phyloP scores from a whole-genome alignment of 441 rosid species.

The Populus hybrid region DNA sequence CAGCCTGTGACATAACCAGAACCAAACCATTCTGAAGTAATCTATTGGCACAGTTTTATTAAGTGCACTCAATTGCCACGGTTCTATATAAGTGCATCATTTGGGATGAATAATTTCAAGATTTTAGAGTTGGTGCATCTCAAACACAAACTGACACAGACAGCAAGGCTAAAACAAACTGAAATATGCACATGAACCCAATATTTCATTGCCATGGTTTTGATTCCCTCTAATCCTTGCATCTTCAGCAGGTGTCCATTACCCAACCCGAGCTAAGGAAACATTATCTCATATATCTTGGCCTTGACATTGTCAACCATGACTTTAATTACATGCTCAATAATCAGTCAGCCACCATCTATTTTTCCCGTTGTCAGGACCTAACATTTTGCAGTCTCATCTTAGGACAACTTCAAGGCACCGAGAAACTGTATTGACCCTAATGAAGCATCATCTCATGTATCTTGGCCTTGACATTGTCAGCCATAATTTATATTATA shows the following conservation, averaged over 20 bases:
- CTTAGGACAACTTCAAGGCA: neutral
- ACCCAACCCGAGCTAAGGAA: neutral
- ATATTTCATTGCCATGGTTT: neutral
- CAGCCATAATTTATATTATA: neutral
- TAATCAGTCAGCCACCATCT: neutral
- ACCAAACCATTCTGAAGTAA: neutral
- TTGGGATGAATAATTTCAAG: neutral
- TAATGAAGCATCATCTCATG: neutral
- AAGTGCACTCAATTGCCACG: neutral
- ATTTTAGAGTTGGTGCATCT: neutral
- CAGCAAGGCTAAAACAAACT: neutral
- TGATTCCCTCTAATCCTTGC: neutral
- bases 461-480: neutral
- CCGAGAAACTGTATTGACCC: neutral
- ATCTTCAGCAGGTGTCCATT: neutral
- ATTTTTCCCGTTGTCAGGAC: neutral
- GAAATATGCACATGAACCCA: neutral
- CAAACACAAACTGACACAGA: neutral
- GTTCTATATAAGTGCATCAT: neutral
- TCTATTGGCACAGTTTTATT: neutral
- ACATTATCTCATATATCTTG: neutral
- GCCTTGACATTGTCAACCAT: neutral
- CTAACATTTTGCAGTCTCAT: neutral
- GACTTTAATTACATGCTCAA: neutral
- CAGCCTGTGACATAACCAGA: constrained; percentile 42